These are phyloP conservation scores for Skeletonema costatum DNA, from an alignment of 108 stramenopile species.

Conservation along the genomic window DNA sequence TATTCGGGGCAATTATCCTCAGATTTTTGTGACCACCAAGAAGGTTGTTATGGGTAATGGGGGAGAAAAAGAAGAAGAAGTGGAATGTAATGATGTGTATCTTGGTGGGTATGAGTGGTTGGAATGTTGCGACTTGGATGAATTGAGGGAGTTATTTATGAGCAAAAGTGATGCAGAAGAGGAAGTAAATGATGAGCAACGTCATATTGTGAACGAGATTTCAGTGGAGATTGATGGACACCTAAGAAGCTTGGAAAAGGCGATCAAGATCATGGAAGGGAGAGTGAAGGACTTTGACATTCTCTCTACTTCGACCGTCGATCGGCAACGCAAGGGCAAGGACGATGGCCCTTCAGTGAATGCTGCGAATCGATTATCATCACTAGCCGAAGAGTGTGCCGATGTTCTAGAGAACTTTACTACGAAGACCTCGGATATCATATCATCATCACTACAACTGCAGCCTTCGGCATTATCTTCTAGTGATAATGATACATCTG, in stretches of 20 bases:
- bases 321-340: not conserved
- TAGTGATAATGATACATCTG: not conserved
- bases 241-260: not conserved
- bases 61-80: not conserved
- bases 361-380: not conserved
- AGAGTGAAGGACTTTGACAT: not conserved
- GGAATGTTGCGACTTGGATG: not conserved
- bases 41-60: not conserved
- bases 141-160: not conserved
- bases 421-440: not conserved
- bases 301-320: not conserved
- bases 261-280: not conserved
- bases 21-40: not conserved
- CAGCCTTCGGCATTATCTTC: not conserved
- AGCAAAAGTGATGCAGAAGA: not conserved
- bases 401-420: not conserved
- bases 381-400: not conserved
- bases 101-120: not conserved
- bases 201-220: not conserved
- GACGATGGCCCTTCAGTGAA: not conserved
- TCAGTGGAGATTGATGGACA: not conserved
- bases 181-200: not conserved
- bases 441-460: not conserved
- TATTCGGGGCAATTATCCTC: slow-evolving; percentile 10
- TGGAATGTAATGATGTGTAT: not conserved